Conservation (phyloP, 495 filamentous ascomycete genomes). For the Diplogelasinospora grovesii region DNA sequence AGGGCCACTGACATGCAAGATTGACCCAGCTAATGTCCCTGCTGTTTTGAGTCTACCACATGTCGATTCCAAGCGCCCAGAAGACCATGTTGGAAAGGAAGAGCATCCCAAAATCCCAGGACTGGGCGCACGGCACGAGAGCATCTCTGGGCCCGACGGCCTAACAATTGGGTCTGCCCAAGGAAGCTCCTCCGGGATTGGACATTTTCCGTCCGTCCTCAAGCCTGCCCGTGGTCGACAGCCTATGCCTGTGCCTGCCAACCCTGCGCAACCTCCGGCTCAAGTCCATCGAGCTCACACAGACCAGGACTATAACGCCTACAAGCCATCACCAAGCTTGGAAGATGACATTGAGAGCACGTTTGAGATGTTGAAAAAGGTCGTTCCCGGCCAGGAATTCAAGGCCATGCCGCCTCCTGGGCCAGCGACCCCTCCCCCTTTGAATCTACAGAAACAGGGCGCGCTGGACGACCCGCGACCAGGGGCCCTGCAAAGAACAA, state of each 20-base stretch:
- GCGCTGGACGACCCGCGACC: background rate
- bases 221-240: conserved; percentile 30
- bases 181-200: background rate
- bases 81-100: conserved; percentile 1
- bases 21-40: conserved; percentile 8
- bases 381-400: conserved; percentile 2
- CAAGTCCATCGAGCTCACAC: conserved; percentile 9
- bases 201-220: conserved; percentile 27
- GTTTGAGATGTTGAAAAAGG: conserved; percentile 11
- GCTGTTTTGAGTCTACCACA: conserved; percentile 9
- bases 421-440: background rate
- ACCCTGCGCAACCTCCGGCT: conserved; percentile 6
- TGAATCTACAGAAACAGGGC: background rate
- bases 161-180: background rate
- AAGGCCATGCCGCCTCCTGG: background rate
- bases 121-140: conserved; percentile 1
- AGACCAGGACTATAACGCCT: conserved; percentile 9
- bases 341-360: conserved; percentile 13
- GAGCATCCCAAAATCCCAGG: conserved; percentile 8
- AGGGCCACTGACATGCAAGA: conserved; percentile 1
- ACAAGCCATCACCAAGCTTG: conserved; percentile 13
- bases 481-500: conserved; percentile 16
- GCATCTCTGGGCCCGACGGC: background rate
- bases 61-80: conserved; percentile 5
- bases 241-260: too few species aligned